Conservation (phyloP, 192 early-diverging fungal species). For the Backusella circina region DNA sequence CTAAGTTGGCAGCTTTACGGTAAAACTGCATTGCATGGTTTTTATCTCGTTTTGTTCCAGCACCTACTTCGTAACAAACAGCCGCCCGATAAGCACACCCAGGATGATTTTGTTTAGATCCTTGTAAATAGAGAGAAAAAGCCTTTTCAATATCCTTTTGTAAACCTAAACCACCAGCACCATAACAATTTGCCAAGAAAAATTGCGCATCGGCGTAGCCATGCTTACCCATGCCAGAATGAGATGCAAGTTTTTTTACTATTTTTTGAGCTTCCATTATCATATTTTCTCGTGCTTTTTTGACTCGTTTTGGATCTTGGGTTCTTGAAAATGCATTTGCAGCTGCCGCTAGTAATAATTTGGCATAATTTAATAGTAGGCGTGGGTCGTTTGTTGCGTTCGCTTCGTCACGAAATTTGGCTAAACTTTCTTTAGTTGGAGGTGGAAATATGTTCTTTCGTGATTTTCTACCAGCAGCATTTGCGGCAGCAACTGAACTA, state of each 20-base stretch:
- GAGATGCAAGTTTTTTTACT: conserved; percentile 79
- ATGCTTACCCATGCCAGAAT: conserved; percentile 65
- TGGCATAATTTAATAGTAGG: conserved; percentile 83
- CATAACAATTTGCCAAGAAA: conserved; percentile 89
- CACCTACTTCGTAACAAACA: conserved; percentile 94
- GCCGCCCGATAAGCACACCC: conserved; percentile 91
- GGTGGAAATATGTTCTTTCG: conserved; percentile 27
- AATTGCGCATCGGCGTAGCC: conserved; percentile 91
- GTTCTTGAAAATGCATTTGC: conserved; percentile 58
- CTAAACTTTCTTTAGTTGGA: conserved; percentile 37
- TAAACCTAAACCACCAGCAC: conserved; percentile 77
- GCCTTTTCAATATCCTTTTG: conserved; percentile 83
- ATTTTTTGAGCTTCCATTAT: conserved; percentile 83
- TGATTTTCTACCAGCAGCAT: conserved; percentile 3
- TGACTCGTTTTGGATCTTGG: conserved; percentile 58
- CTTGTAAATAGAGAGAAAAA: conserved; percentile 88
- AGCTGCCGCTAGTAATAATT: conserved; percentile 77
- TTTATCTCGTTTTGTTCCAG: conserved; percentile 86
- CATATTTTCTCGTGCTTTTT: conserved; percentile 70
- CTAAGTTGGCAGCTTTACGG: conserved; percentile 85
- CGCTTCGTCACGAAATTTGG: conserved; percentile 39
- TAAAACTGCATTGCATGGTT: conserved; percentile 88
- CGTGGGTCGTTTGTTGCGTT: conserved; percentile 65
- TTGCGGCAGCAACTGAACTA: conserved; percentile 22
- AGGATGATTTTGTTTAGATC: conserved; percentile 89